Base-by-base conservation (phyloP, 345 rosid species). In the Isatis tinctoria region DNA sequence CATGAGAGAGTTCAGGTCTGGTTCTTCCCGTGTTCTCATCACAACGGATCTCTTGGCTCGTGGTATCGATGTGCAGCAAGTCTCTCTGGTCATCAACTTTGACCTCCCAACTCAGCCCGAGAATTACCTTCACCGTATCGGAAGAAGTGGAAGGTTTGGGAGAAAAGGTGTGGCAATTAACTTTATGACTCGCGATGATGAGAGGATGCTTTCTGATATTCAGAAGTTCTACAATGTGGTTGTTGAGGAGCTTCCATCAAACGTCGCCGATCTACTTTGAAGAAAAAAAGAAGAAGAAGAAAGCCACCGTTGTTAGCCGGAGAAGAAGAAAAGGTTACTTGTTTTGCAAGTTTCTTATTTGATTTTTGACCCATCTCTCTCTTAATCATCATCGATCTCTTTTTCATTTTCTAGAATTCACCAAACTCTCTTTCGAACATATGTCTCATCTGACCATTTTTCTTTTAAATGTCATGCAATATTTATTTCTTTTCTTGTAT, bases 61-160 rank as follows among this genome's bases (percentile, higher is more conserved):
- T 56, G 86, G 87, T 49, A 82, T 82, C 0, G 89, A 86, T 77
- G 86, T 86, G 67, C 87, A 86, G 71, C 87, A 83, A 59, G 89
- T 86, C 1, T 84, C 86, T 37, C 54, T 84, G 16, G 87, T 84
- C 10, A 84, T 86, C 12, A 86, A 84, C 64, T 83, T 80, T 63
- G 89, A 86, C 52, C 69, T 86, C 69, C 89, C 87, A 3, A 82
- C 80, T 6, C 85, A 84, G 59, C 86, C 87, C 0, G 85, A 81
- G 86, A 82, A 82, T 14, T 84, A 86, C 58, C 86, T 86, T 68
- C 90, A 82, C 67, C 79, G 85, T 22, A 84, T 84, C 32, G 90
- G 87, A 30, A 81, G 85, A 40, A 70, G 85, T 70, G 86, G 86
- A 61, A 65, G 89, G 33, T 83, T 83, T 68, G 87, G 84, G 57